These are phyloP conservation scores for Hippophae rhamnoides DNA, from an alignment of 306 rosid genomes.

Conservation along the genomic window DNA sequence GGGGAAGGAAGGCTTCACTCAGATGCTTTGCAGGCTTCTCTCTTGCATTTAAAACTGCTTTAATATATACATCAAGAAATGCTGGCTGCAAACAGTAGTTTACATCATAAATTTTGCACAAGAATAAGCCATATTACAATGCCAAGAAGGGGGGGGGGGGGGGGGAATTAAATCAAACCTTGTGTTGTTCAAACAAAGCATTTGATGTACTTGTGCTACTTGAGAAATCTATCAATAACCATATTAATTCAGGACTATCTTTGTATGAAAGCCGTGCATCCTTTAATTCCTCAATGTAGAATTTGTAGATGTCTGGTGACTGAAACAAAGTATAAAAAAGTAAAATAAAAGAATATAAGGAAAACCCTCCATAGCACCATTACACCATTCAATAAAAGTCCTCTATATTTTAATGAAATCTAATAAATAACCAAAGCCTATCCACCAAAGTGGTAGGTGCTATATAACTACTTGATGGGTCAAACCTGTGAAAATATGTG, in stretches of 20 bases:
- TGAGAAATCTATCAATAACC: slow-evolving; percentile 67
- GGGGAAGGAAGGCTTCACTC: slow-evolving; percentile 71
- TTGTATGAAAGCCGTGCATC: slow-evolving; percentile 51
- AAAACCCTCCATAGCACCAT: no score
- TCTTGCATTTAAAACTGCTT: slow-evolving; percentile 61
- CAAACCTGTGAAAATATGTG: slow-evolving; percentile 70
- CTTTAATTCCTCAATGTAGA: slow-evolving; percentile 60
- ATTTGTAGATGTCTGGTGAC: slow-evolving; percentile 51
- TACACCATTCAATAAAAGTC: no score
- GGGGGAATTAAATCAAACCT: slow-evolving; percentile 32
- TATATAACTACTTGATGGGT: not conserved
- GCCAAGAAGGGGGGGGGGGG: not conserved
- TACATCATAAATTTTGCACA: slow-evolving; percentile 13
- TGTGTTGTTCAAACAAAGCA: slow-evolving; percentile 47
- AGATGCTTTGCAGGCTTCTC: slow-evolving; percentile 74
- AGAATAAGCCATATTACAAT: not conserved
- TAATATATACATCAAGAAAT: slow-evolving; percentile 78
- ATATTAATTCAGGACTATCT: slow-evolving; percentile 63
- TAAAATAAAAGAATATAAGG: not conserved
- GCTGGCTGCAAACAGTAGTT: slow-evolving; percentile 45
- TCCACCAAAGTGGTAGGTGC: not conserved
- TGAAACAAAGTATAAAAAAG: slow-evolving; percentile 20
- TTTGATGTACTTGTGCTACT: slow-evolving; percentile 22
- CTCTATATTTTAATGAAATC: no score
- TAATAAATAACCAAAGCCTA: slow-evolving; percentile 2